Evolutionary conservation across 176 grass and related monocot genomes (phyloP).

Genomic region (Musa beccarii): DNA sequence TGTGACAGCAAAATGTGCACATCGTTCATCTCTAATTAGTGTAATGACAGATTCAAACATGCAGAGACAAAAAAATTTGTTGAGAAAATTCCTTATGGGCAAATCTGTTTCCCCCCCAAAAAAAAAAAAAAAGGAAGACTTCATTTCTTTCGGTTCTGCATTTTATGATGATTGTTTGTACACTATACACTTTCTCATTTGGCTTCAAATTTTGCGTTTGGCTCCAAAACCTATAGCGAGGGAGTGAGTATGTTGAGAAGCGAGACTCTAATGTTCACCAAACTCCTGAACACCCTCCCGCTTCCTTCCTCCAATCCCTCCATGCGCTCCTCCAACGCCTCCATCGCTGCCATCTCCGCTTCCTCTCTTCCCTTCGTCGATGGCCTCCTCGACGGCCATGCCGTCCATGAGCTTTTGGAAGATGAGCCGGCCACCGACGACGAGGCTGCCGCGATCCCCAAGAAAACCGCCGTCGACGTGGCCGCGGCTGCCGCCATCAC

Average conservation of each 20-base stretch:
- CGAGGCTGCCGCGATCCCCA: conserved; percentile 27
- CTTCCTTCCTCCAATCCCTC: conserved; percentile 42
- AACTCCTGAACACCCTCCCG: conserved; percentile 57
- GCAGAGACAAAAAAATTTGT: no score
- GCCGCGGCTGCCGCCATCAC: conserved; percentile 25
- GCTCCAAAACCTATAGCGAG: conserved; percentile 31
- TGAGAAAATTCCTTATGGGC: no score
- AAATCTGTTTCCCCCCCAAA: no score
- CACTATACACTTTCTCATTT: no score
- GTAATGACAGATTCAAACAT: no score
- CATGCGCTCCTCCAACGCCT: conserved; percentile 52
- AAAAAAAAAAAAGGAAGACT: no score
- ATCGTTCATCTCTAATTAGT: no score
- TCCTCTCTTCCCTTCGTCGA: conserved; percentile 15
- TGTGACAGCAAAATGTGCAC: no score
- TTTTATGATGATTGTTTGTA: no score
- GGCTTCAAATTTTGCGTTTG: no score
- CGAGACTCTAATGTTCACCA: conserved; percentile 54
- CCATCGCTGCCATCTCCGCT: conserved; percentile 29
- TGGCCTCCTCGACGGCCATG: conserved; percentile 27
- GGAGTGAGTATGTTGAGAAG: conserved; percentile 71
- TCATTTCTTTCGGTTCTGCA: no score
- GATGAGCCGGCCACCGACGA: conserved; percentile 1
- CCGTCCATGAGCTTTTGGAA: conserved; percentile 10
- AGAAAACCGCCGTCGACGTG: conserved; percentile 36